A percentile compares a stretch with the other conserved stretches of the same genome.
These are phyloP conservation scores for Aspergillus flavus DNA, from an alignment of 2,329 filamentous ascomycete species.

Conservation along the genomic window DNA sequence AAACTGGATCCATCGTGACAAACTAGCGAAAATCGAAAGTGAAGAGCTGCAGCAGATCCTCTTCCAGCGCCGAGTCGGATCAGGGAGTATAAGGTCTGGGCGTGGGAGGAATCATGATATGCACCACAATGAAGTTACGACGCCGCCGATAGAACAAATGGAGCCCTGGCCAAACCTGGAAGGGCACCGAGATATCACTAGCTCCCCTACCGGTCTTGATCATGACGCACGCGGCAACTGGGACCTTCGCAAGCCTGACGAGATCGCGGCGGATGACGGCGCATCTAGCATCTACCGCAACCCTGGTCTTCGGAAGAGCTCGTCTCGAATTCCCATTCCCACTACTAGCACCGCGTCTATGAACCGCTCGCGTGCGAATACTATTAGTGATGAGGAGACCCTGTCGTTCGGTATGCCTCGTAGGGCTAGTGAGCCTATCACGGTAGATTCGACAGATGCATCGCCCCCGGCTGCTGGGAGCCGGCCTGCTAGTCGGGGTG, in stretches of 20 bases:
- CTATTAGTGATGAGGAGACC: constrained; percentile 62
- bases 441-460: constrained; percentile 26
- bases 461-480: constrained; percentile 31
- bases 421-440: constrained; percentile 63
- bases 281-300: constrained; percentile 55
- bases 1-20: constrained; percentile 55
- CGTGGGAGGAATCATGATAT: constrained; percentile 43
- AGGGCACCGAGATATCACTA: constrained; percentile 33
- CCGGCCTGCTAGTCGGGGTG: constrained; percentile 36
- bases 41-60: constrained; percentile 53
- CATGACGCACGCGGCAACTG: constrained; percentile 57
- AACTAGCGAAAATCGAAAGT: constrained; percentile 53
- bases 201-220: constrained; percentile 40
- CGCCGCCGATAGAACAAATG: constrained; percentile 32
- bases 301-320: constrained; percentile 59
- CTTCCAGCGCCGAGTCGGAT: constrained; percentile 41
- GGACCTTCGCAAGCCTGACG: constrained; percentile 76
- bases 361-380: constrained; percentile 61
- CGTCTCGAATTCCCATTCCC: constrained; percentile 84
- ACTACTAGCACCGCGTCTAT: constrained; percentile 77
- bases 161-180: constrained; percentile 41
- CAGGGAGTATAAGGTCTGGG: constrained; percentile 39
- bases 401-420: constrained; percentile 65
- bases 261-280: constrained; percentile 62
- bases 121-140: constrained; percentile 31